phyloP scores from a whole-genome alignment of 768 basidiomycete species.

The Mrakia frigida region DNA sequence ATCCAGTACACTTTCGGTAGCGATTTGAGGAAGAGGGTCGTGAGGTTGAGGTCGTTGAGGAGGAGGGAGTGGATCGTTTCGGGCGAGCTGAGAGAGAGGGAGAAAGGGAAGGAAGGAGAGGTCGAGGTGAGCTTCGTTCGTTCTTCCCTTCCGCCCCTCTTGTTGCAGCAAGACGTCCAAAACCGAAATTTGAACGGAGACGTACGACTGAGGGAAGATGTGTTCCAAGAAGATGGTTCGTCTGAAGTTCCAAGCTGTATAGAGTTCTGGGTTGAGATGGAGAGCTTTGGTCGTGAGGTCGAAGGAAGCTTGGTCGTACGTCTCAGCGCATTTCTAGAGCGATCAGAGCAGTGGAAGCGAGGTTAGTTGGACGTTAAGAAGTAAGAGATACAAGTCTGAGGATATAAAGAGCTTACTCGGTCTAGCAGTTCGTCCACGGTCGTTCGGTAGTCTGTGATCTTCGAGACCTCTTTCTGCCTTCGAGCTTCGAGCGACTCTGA shows the following conservation, averaged over 20 bases:
- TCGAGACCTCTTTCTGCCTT: slow-evolving; percentile 64
- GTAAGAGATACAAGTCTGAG: not conserved
- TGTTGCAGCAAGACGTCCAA: not conserved
- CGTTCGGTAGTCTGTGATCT: slow-evolving; percentile 68
- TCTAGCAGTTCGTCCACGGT: slow-evolving; percentile 61
- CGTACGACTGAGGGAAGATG: slow-evolving; percentile 63
- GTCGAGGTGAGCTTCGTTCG: not conserved
- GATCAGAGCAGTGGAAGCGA: not conserved
- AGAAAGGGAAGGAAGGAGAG: not conserved
- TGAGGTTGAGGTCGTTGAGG: slow-evolving; percentile 69
- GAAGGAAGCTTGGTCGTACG: slow-evolving; percentile 66
- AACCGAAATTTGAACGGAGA: not conserved
- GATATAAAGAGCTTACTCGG: slow-evolving; percentile 51
- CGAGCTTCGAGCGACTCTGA: slow-evolving; percentile 61
- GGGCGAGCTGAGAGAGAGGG: slow-evolving; percentile 50
- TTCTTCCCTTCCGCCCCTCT: not conserved
- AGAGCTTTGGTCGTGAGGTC: slow-evolving; percentile 71
- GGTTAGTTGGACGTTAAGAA: no score
- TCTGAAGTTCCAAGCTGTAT: slow-evolving; percentile 94
- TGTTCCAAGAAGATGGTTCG: slow-evolving; percentile 69
- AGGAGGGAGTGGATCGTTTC: slow-evolving; percentile 62
- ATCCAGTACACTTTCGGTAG: slow-evolving; percentile 98
- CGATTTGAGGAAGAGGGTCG: slow-evolving; percentile 68
- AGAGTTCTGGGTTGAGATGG: slow-evolving; percentile 86
- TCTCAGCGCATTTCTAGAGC: slow-evolving; percentile 63